phyloP scores from a whole-genome alignment of 1,284 basidiomycete genomes.

The Rhodotorula mucilaginosa region DNA sequence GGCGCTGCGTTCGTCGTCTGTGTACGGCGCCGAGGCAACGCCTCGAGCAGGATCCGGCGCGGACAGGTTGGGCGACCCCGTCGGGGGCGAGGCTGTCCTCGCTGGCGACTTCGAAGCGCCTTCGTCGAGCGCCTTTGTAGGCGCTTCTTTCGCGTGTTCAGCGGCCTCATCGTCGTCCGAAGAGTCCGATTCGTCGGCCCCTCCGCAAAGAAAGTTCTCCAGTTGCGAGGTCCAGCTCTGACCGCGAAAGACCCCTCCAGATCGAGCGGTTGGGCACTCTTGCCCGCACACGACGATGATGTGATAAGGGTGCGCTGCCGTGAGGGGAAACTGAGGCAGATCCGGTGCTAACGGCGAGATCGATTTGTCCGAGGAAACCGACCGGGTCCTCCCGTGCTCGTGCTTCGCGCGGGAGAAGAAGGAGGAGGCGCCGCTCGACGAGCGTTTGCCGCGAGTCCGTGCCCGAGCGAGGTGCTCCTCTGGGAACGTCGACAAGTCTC shows the following conservation, averaged over 20 bases:
- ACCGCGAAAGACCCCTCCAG: constrained; percentile 1
- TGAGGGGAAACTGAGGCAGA: constrained; percentile 22
- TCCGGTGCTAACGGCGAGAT: constrained; percentile 11
- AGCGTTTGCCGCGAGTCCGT: constrained; percentile 9
- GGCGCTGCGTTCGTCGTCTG: background rate
- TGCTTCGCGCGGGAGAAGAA: constrained; percentile 1
- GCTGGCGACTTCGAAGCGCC: background rate
- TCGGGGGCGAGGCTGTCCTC: background rate
- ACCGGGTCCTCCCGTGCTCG: constrained; percentile 9
- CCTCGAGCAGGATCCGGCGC: background rate
- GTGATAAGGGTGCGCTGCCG: constrained; percentile 39
- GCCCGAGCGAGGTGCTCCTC: background rate
- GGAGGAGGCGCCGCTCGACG: constrained; percentile 11
- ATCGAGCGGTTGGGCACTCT: constrained; percentile 36
- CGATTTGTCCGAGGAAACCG: background rate
- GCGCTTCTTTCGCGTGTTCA: background rate
- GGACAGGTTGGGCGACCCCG: too few relatives aligned
- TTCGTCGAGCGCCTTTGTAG: background rate
- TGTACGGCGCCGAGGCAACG: background rate
- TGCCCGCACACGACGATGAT: constrained; percentile 42
- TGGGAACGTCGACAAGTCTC: constrained; percentile 25
- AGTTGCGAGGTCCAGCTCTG: constrained; percentile 49
- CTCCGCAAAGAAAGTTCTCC: constrained; percentile 49
- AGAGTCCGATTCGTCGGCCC: constrained; percentile 14
- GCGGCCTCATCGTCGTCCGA: constrained; percentile 6